A percentile compares a stretch with the other conserved stretches of the same genome.
phyloP scores from a whole-genome alignment of 495 filamentous ascomycete species.

The Aspergillus indologenus region DNA sequence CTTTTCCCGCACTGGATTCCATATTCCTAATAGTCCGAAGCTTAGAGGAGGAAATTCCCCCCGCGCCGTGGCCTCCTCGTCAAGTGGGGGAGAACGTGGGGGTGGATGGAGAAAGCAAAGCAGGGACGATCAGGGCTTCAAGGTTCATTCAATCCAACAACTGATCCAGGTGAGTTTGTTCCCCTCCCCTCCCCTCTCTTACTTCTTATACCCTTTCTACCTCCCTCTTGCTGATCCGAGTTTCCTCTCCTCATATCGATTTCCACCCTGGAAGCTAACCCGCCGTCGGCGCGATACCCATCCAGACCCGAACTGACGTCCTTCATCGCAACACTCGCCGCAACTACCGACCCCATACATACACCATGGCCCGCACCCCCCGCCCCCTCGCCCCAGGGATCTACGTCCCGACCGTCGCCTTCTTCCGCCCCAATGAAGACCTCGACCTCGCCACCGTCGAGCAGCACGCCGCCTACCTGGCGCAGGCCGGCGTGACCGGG shows the following conservation, averaged over 20 bases:
- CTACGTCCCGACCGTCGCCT: slow-evolving; percentile 69
- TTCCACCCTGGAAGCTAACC: not conserved
- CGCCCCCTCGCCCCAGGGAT: slow-evolving; percentile 49
- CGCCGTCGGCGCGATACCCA: not conserved
- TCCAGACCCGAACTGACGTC: too few species aligned
- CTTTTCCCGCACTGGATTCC: not conserved
- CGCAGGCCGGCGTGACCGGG: slow-evolving; percentile 72
- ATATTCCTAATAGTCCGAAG: not conserved
- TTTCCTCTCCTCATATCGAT: not conserved
- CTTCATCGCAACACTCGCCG: too few species aligned
- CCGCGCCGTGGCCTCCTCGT: not conserved
- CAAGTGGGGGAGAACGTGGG: not conserved
- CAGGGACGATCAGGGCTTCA: not conserved
- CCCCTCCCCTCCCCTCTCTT: not conserved
- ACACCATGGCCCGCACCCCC: slow-evolving; percentile 23
- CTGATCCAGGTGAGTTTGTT: not conserved
- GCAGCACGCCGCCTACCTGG: slow-evolving; percentile 80
- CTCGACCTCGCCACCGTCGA: slow-evolving; percentile 65
- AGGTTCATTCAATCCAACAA: not conserved
- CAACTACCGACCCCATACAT: too few species aligned
- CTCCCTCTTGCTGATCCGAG: slow-evolving; percentile 3
- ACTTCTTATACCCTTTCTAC: not conserved
- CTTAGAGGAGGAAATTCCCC: not conserved
- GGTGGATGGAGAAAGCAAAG: not conserved
- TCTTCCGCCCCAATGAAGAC: slow-evolving; percentile 60